phyloP scores from a whole-genome alignment of 768 basidiomycete species.

The Neoboletus brunneissimus region DNA sequence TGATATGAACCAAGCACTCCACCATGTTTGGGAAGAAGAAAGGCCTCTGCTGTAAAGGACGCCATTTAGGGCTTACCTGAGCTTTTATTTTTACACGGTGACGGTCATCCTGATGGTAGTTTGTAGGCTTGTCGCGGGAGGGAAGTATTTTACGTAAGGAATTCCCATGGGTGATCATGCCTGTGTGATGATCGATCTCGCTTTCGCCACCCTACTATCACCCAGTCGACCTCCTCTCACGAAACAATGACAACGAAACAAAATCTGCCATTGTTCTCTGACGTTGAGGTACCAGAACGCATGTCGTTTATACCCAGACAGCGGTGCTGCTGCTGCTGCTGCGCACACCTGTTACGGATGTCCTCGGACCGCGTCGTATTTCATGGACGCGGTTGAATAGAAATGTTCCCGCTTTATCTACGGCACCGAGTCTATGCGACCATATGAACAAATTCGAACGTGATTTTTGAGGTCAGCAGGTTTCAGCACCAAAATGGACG shows the following conservation, averaged over 20 bases:
- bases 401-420: background rate
- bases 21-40: background rate
- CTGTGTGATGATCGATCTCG: background rate
- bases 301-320: background rate
- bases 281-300: background rate
- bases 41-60: background rate
- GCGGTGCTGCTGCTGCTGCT: background rate
- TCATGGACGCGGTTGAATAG: background rate
- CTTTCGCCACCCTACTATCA: background rate
- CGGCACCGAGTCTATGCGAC: background rate
- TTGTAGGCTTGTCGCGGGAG: background rate
- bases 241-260: background rate
- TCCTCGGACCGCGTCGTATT: background rate
- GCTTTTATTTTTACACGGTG: background rate
- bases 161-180: background rate
- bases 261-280: background rate
- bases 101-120: background rate
- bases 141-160: constrained; percentile 15
- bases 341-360: background rate
- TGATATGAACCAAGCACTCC: background rate
- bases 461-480: background rate
- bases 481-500: constrained; percentile 2
- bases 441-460: constrained; percentile 12
- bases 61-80: background rate
- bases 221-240: constrained; percentile 1